Conservation (phyloP, 2,329 filamentous ascomycete species). For the Orbilia brochopaga region DNA sequence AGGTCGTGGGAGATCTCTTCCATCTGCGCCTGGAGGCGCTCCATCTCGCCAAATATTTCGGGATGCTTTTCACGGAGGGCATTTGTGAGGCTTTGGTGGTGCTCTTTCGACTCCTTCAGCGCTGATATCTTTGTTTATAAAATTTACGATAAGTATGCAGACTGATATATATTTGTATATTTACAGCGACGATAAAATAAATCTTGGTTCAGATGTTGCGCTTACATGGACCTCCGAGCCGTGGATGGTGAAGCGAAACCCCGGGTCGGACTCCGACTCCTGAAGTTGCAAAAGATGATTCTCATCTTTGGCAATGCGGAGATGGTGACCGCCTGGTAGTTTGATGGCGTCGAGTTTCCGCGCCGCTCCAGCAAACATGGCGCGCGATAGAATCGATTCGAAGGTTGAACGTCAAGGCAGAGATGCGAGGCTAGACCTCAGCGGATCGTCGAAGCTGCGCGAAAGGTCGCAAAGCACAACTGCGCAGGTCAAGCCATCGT, state of each 20-base stretch:
- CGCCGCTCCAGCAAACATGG: constrained; percentile 3
- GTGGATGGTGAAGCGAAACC: constrained; percentile 45
- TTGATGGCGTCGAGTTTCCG: constrained; percentile 19
- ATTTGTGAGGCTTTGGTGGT: constrained; percentile 56
- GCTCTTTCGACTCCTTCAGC: constrained; percentile 24
- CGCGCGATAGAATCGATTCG: neutral
- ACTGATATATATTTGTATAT: neutral
- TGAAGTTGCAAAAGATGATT: constrained; percentile 32
- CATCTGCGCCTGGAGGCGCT: constrained; percentile 40
- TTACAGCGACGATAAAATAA: neutral
- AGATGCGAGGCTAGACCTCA: neutral
- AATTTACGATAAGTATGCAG: neutral
- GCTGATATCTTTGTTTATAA: constrained; percentile 14
- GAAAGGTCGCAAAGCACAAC: neutral
- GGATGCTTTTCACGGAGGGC: constrained; percentile 30
- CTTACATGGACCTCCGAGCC: constrained; percentile 59
- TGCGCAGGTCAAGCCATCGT: neutral
- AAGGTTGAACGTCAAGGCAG: neutral
- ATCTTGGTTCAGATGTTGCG: neutral
- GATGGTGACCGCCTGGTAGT: constrained; percentile 20
- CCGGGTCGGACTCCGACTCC: constrained; percentile 20
- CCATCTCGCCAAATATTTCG: constrained; percentile 42
- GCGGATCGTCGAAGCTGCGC: neutral
- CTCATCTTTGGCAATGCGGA: constrained; percentile 39
- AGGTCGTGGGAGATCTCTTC: constrained; percentile 37